Conservation (phyloP, 2,329 filamentous ascomycete genomes). For the Fusarium nurragi region DNA sequence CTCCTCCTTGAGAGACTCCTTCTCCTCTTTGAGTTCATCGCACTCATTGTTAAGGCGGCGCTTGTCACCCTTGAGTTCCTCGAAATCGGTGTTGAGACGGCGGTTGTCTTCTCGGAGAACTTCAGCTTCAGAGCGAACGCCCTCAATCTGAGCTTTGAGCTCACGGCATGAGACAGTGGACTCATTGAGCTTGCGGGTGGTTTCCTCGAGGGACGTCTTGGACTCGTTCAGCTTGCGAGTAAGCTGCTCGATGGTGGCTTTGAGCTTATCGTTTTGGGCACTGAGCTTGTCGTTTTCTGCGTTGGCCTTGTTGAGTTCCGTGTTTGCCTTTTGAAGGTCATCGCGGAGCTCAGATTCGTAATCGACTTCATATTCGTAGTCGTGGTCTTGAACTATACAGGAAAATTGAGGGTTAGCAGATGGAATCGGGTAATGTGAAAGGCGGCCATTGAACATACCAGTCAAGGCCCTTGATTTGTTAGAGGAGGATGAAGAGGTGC, state of each 20-base stretch:
- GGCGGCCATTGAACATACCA: conserved; percentile 35
- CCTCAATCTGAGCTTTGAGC: conserved; percentile 43
- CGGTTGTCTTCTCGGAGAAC: conserved; percentile 43
- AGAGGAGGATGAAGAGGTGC: conserved; percentile 21
- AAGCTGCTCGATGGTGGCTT: conserved; percentile 42
- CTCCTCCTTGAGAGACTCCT: conserved; percentile 38
- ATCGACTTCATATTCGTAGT: conserved; percentile 42
- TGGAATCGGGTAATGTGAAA: conserved; percentile 7
- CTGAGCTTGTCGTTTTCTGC: conserved; percentile 45
- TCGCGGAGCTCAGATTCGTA: conserved; percentile 38
- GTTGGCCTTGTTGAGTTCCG: conserved; percentile 43
- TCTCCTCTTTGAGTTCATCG: conserved; percentile 39
- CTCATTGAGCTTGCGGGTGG: conserved; percentile 30
- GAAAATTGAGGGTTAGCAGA: conserved; percentile 28
- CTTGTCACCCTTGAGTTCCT: conserved; percentile 43
- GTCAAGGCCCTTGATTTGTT: conserved; percentile 38
- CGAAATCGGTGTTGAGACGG: conserved; percentile 39
- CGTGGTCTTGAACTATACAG: conserved; percentile 34
- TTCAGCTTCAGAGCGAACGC: conserved; percentile 40
- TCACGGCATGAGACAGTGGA: conserved; percentile 38
- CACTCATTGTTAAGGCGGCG: conserved; percentile 42
- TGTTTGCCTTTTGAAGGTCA: conserved; percentile 45
- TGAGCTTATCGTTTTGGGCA: conserved; percentile 44
- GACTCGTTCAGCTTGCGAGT: conserved; percentile 46
- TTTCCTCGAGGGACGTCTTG: conserved; percentile 33